Evolutionary conservation across 805 yeast species (phyloP), one percentile per base, ranked within the genome.

Genomic region (Jamesozyma lodderae): DNA sequence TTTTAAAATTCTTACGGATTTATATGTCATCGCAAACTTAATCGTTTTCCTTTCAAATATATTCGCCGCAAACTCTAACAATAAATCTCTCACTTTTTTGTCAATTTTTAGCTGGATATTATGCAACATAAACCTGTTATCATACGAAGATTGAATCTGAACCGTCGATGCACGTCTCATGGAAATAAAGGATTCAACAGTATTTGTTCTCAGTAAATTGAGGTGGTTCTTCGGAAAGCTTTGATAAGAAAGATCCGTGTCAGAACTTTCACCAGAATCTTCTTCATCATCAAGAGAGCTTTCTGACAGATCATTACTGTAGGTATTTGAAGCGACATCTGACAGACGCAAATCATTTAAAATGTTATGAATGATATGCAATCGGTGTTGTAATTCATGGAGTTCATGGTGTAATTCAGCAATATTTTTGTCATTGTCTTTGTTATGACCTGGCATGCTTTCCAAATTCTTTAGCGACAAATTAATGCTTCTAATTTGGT

Each of bases 71-170:
- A 75, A 79, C 25, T 67, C 66, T 32, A 71, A 54, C 37, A 76
- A 59, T 25, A 66, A 53, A 42, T 78, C 72, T 31, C 81, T 57
- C 2, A 72, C 58, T 7, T 57, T 48, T 35, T 70, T 70, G 51
- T 75, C 70, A 71, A 82, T 71, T 47, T 70, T 73, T 42, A 79
- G 47, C 44, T 70, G 70, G 26, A 77, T 57, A 41, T 73, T 70
- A 42, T 78, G 80, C 16, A 77, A 54, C 43, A 75, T 68, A 47
- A 76, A 77, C 36, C 80, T 55, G 46, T 78, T 79, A 45, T 74
- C 77, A 54, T 71, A 79, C 7, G 53, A 38, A 44, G 66, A 56
- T 6, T 52, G 49, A 4, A 43, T 47, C 9, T 52, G 41, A 2
- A 56, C 37, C 9, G 53, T 48, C 1, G 63, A 49, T 7, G 50